Evolutionary conservation across 805 yeast genomes (phyloP), one percentile per base, ranked within the genome.

Genomic region (Cephaloascus fragrans): DNA sequence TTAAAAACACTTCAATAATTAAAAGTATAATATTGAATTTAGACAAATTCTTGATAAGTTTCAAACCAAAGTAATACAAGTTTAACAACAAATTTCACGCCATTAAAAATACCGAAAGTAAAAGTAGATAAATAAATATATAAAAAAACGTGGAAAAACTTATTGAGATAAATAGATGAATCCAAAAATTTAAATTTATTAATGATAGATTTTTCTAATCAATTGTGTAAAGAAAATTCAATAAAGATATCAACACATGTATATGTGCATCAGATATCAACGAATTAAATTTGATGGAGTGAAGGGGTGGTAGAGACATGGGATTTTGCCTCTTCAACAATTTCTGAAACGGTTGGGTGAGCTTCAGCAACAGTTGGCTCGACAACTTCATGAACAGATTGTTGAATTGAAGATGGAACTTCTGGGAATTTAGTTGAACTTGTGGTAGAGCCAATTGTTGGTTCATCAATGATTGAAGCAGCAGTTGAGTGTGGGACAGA

Each of bases 351-450:
- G 10, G 28, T 8, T n/a, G n/a, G n/a, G 12, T 23, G 28, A 23
- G 28, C 12, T 23, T 12, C 28, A 23, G 28, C 12, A 23, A 23
- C 12, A 8, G 28, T 8, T 23, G 28, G 28, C 28, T 23, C 28
- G 6, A 12, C 17, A 15, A 34, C 36, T 14, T 15, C 36, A 31
- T 14, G 15, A 31, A 16, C 19, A 26, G 46, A 19, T 33, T 46
- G 43, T 41, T 44, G 43, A 18, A 34, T 32, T 23, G 52, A 41
- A 38, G 61, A 39, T 43, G 71, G 69, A 36, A 60, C 69, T 41
- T 63, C 62, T 37, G 71, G 71, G 57, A 65, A 66, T 50, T 59
- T 51, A 37, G 64, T 47, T 18, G 64, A 50, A 37, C 67, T 64
- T 41, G 63, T 49, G 39, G 67, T 43, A 43, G 53, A 41, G 38